Percentiles rank a stretch among this genome's conserved stretches.
These are phyloP conservation scores for Rhytidiadelphus loreus DNA, from an alignment of 225 moss, liverwort and hornwort genomes.

Conservation along the genomic window DNA sequence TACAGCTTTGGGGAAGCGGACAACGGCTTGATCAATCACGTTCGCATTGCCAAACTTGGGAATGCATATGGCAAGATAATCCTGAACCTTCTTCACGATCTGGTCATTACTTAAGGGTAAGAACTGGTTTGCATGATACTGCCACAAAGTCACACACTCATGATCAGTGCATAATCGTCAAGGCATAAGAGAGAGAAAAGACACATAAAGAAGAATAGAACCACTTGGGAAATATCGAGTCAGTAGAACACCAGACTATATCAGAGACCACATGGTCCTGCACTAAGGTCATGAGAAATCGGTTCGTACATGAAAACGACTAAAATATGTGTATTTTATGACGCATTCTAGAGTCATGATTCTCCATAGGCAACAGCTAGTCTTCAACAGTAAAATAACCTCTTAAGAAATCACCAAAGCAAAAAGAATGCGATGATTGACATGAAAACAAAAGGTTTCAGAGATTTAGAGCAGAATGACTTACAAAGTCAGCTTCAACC, in stretches of 20 bases:
- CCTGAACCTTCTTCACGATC: constrained; percentile 73
- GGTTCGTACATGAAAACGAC: neutral
- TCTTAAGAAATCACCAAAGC: neutral
- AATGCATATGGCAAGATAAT: constrained; percentile 65
- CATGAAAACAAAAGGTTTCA: neutral
- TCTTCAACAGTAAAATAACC: neutral
- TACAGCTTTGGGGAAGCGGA: constrained; percentile 73
- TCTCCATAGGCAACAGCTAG: neutral
- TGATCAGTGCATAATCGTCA: neutral
- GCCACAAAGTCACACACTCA: neutral
- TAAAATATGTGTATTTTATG: neutral
- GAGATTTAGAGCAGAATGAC: neutral
- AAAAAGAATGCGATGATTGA: neutral
- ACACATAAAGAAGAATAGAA: neutral
- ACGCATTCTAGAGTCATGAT: neutral
- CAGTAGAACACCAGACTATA: neutral
- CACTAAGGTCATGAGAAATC: neutral
- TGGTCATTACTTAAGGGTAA: constrained; percentile 76
- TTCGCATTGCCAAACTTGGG: constrained; percentile 55
- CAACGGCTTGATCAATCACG: constrained; percentile 85
- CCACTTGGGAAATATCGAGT: neutral
- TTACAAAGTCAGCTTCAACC: constrained; percentile 99
- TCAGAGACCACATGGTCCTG: neutral
- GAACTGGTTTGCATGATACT: constrained; percentile 99
- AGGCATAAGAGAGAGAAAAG: neutral